Conservation (phyloP, 805 yeast species). For the Lipomyces yamadae region DNA sequence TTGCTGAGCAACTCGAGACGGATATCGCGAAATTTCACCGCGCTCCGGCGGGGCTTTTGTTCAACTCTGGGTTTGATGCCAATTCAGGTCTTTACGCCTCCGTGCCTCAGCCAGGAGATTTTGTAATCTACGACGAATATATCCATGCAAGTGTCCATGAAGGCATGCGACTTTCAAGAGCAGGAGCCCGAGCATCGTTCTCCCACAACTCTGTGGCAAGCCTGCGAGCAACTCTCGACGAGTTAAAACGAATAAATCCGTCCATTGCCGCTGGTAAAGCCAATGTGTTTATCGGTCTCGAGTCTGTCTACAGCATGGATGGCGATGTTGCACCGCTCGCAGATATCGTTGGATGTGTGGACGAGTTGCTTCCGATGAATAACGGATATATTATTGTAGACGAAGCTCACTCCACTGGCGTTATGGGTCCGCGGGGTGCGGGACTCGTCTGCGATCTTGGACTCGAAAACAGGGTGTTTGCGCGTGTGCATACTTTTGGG, state of each 20-base stretch:
- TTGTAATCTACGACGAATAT: slow-evolving; percentile 39
- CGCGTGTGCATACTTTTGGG: slow-evolving; percentile 40
- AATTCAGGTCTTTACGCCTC: slow-evolving; percentile 37
- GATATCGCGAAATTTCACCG: slow-evolving; percentile 36
- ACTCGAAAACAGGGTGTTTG: slow-evolving; percentile 32
- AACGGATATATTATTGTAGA: slow-evolving; percentile 80
- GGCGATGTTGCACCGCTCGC: slow-evolving; percentile 39
- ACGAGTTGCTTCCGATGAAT: slow-evolving; percentile 24
- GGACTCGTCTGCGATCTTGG: slow-evolving; percentile 50
- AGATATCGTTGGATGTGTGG: slow-evolving; percentile 16
- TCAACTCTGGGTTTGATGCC: slow-evolving; percentile 42
- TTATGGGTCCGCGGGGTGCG: slow-evolving; percentile 79
- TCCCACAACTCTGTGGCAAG: slow-evolving; percentile 34
- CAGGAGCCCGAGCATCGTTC: slow-evolving; percentile 17
- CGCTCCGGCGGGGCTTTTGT: slow-evolving; percentile 36
- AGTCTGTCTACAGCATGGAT: slow-evolving; percentile 41
- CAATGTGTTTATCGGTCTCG: slow-evolving; percentile 39
- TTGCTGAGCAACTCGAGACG: slow-evolving; percentile 34
- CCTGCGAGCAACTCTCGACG: slow-evolving; percentile 9
- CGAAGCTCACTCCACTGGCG: slow-evolving; percentile 93
- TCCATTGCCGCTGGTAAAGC: background rate
- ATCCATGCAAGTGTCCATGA: slow-evolving; percentile 42
- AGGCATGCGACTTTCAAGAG: slow-evolving; percentile 39
- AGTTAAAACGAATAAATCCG: background rate
- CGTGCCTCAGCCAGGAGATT: slow-evolving; percentile 39